A percentile compares a stretch with the other conserved stretches of the same genome.
Evolutionary conservation across 306 rosid species (phyloP).

Genomic region (Fragaria iinumae): DNA sequence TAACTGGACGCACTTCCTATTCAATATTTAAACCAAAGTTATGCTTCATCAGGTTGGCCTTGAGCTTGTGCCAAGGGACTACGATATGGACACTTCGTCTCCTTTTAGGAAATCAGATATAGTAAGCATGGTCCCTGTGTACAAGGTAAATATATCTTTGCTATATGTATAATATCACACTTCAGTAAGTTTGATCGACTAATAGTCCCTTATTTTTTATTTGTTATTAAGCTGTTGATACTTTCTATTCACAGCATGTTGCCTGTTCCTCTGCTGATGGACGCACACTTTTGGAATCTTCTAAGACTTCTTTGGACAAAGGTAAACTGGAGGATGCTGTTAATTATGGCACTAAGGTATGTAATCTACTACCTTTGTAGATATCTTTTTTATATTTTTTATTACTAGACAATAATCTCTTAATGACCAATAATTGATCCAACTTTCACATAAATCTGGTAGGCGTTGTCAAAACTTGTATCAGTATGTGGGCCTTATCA

Average conservation of each 20-base stretch:
- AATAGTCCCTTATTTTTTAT: slow-evolving; percentile 11
- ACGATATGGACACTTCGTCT: slow-evolving; percentile 65
- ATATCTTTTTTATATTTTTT: not conserved
- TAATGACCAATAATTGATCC: slow-evolving; percentile 16
- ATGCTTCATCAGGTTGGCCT: slow-evolving; percentile 81
- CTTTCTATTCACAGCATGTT: slow-evolving; percentile 62
- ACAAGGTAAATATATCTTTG: slow-evolving; percentile 55
- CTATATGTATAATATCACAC: not conserved
- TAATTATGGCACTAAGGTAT: slow-evolving; percentile 92
- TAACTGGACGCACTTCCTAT: slow-evolving; percentile 13
- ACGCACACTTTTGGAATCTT: slow-evolving; percentile 89
- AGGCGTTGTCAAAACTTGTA: slow-evolving; percentile 92
- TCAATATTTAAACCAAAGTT: slow-evolving; percentile 17
- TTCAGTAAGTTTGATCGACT: not conserved
- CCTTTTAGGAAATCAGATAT: slow-evolving; percentile 81
- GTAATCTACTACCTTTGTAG: slow-evolving; percentile 6
- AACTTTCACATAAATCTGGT: slow-evolving; percentile 35
- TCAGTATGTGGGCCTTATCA: slow-evolving; percentile 94
- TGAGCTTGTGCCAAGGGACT: slow-evolving; percentile 92
- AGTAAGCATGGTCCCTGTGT: slow-evolving; percentile 89
- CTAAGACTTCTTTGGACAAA: slow-evolving; percentile 93
- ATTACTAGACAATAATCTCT: not conserved
- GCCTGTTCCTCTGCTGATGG: slow-evolving; percentile 99
- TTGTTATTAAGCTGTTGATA: not conserved
- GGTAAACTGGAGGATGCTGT: slow-evolving; percentile 99